These are phyloP conservation scores for Geotrichum australiense DNA, from an alignment of 1,139 yeast species.

Conservation along the genomic window DNA sequence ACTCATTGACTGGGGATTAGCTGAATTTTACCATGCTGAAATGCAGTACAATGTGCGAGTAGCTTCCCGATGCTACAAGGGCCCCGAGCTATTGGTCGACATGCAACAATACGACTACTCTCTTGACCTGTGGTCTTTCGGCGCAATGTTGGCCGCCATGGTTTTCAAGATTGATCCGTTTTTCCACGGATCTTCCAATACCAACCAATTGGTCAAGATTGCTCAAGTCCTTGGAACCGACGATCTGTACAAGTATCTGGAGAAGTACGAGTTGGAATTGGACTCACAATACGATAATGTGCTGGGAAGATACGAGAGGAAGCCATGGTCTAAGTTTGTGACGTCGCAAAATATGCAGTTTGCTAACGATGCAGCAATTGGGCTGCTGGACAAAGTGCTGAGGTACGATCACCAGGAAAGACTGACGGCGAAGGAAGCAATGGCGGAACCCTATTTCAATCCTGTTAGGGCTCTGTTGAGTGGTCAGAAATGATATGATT, in stretches of 20 bases:
- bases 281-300: constrained; percentile 79
- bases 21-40: constrained; percentile 94
- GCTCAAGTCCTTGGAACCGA: constrained; percentile 91
- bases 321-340: constrained; percentile 83
- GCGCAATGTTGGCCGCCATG: constrained; percentile 97
- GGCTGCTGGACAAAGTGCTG: constrained; percentile 73
- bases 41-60: constrained; percentile 95
- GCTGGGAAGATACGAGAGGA: constrained; percentile 65
- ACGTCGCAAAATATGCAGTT: constrained; percentile 67
- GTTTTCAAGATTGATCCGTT: constrained; percentile 95
- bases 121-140: constrained; percentile 92
- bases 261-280: constrained; percentile 68
- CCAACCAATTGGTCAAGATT: constrained; percentile 92
- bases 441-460: constrained; percentile 71
- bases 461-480: no score
- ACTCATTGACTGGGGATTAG: constrained; percentile 97
- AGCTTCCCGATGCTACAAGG: constrained; percentile 96
- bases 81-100: constrained; percentile 94
- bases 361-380: constrained; percentile 65
- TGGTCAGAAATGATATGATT: no score
- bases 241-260: constrained; percentile 63
- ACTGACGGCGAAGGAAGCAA: constrained; percentile 89
- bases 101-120: constrained; percentile 91
- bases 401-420: constrained; percentile 94
- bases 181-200: constrained; percentile 93